A percentile compares a stretch with the other conserved stretches of the same genome.
Evolutionary conservation across 2,329 filamentous ascomycete genomes (phyloP).

Genomic region (Claviceps arundinis): DNA sequence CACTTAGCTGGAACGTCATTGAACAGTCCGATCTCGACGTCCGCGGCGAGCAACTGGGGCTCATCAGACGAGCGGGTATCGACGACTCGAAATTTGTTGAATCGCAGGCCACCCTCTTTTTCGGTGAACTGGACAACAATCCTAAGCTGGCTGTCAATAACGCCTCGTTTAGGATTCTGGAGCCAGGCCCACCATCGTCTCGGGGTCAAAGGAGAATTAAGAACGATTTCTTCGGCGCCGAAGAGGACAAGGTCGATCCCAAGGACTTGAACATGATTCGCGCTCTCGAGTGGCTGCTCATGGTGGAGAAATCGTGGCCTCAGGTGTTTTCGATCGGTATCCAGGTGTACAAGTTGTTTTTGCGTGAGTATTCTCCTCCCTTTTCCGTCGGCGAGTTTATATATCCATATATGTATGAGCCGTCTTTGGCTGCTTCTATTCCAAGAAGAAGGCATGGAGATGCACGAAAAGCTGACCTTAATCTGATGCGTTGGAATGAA

Average conservation of each 20-base stretch:
- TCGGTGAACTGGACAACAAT: conserved; percentile 30
- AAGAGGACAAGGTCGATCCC: conserved; percentile 37
- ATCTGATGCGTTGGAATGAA: background rate
- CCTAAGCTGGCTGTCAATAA: conserved; percentile 24
- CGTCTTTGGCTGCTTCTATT: background rate
- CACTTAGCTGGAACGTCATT: conserved; percentile 64
- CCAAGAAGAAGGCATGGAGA: background rate
- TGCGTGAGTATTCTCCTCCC: conserved; percentile 48
- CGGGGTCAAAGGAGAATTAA: conserved; percentile 51
- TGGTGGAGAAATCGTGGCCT: conserved; percentile 59
- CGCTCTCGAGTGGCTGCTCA: conserved; percentile 72
- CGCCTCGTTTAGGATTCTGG: conserved; percentile 37
- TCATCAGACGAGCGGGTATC: conserved; percentile 64
- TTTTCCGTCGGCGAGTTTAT: background rate
- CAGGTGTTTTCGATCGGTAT: conserved; percentile 56
- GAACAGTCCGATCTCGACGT: conserved; percentile 53
- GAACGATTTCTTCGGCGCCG: conserved; percentile 56
- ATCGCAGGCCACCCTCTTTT: conserved; percentile 45
- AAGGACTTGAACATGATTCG: conserved; percentile 62
- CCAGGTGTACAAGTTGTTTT: conserved; percentile 68
- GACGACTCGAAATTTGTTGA: conserved; percentile 62
- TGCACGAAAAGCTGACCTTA: background rate
- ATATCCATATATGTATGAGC: no score
- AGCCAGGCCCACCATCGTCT: conserved; percentile 19
- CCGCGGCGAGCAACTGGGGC: conserved; percentile 53